Evolutionary conservation across 129 eudicot species (phyloP).

Genomic region (Rutidosis leptorrhynchoides): DNA sequence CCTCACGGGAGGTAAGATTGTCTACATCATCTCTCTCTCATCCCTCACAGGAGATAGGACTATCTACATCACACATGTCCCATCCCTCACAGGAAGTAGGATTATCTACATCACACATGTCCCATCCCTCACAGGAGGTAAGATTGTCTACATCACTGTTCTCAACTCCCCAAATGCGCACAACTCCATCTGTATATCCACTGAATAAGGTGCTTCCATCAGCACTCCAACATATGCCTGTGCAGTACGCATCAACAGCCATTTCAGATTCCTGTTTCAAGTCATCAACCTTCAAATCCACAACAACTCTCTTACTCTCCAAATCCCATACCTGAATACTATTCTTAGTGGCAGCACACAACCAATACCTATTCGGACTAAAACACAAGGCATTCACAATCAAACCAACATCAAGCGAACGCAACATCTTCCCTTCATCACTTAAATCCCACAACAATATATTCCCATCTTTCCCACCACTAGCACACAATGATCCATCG

Average conservation of each 20-base stretch:
- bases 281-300: conserved; percentile 67
- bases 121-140: not conserved
- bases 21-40: no score
- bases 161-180: conserved; percentile 64
- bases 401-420: conserved; percentile 21
- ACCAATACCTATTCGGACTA: conserved; percentile 80
- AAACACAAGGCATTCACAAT: conserved; percentile 47
- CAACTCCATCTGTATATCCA: no score
- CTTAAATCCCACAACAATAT: conserved; percentile 74
- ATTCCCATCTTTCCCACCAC: conserved; percentile 69
- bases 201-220: conserved; percentile 78
- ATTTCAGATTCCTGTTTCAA: conserved; percentile 62
- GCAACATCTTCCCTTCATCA: conserved; percentile 48
- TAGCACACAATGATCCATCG: conserved; percentile 61
- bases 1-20: no score
- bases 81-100: no score
- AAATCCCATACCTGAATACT: conserved; percentile 68
- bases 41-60: not conserved
- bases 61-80: no score
- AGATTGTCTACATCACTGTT: conserved; percentile 22
- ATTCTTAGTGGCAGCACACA: conserved; percentile 65
- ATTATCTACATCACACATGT: no score
- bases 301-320: conserved; percentile 52
- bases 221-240: conserved; percentile 62
- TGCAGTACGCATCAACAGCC: conserved; percentile 64